Conservation (phyloP, 805 yeast species). For the Pichia thaimueangensis region DNA sequence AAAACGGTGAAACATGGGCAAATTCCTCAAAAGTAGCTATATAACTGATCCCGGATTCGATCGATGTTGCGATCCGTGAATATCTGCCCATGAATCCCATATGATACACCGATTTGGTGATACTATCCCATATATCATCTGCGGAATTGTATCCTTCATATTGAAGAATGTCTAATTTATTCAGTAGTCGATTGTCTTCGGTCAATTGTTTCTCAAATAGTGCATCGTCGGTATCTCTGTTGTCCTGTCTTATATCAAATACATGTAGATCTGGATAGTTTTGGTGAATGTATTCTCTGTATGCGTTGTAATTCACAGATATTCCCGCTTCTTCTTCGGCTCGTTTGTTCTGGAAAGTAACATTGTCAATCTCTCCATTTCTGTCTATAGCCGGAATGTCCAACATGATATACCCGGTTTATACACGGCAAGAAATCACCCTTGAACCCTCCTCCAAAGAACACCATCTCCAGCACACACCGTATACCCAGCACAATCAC, state of each 20-base stretch:
- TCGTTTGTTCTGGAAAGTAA: background rate
- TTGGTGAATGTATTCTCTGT: background rate
- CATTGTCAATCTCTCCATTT: background rate
- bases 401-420: background rate
- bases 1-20: conserved; percentile 12
- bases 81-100: conserved; percentile 12
- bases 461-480: background rate
- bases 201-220: background rate
- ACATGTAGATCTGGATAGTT: conserved; percentile 6
- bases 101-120: conserved; percentile 4
- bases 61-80: conserved; percentile 9
- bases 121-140: conserved; percentile 10
- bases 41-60: conserved; percentile 8
- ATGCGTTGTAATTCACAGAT: background rate
- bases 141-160: conserved; percentile 5
- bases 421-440: background rate
- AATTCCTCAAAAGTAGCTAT: conserved; percentile 10
- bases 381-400: background rate
- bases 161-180: conserved; percentile 7
- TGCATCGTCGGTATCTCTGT: background rate
- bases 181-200: conserved; percentile 4
- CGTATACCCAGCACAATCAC: background rate
- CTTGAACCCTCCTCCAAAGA: too few species aligned
- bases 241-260: background rate
- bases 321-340: background rate